A percentile compares a stretch with the other conserved stretches of the same genome.
Conservation (phyloP, 257 asterid genomes). For the Solanum verrucosum region DNA sequence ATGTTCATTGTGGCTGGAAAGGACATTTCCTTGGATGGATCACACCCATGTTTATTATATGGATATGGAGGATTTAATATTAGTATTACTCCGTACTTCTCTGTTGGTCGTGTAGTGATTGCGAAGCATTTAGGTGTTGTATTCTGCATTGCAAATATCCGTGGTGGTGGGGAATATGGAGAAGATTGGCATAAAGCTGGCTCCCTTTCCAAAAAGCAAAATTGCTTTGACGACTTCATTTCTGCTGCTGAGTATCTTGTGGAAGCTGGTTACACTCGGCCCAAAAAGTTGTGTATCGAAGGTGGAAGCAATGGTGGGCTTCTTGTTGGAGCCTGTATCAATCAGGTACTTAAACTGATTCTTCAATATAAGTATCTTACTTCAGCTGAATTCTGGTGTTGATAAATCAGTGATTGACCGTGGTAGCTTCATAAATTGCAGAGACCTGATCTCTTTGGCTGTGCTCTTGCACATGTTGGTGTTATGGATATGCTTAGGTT, state of each 20-base stretch:
- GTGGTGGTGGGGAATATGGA: constrained; percentile 99
- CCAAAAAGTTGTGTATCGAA: constrained; percentile 83
- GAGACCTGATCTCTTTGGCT: constrained; percentile 98
- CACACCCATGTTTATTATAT: constrained; percentile 81
- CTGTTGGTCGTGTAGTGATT: constrained; percentile 47
- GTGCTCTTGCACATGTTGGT: constrained; percentile 99
- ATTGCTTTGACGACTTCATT: constrained; percentile 86
- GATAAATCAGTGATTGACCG: not conserved
- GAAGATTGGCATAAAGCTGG: constrained; percentile 99
- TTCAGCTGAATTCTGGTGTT: not conserved
- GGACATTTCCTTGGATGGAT: constrained; percentile 74
- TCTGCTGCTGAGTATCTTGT: constrained; percentile 80
- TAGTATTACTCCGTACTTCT: constrained; percentile 67
- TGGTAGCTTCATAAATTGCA: constrained; percentile 23
- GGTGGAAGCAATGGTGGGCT: constrained; percentile 99
- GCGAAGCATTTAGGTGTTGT: constrained; percentile 64
- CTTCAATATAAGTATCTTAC: not conserved
- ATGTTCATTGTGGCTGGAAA: constrained; percentile 73
- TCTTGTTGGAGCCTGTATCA: constrained; percentile 85
- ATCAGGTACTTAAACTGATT: constrained; percentile 46
- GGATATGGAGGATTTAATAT: constrained; percentile 88
- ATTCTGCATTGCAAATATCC: constrained; percentile 82
- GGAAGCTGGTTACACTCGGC: constrained; percentile 76
- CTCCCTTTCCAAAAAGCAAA: constrained; percentile 78
- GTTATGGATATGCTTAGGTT: constrained; percentile 99